Conservation (phyloP, 2,329 filamentous ascomycete species). For the Fusarium tricinctum region DNA sequence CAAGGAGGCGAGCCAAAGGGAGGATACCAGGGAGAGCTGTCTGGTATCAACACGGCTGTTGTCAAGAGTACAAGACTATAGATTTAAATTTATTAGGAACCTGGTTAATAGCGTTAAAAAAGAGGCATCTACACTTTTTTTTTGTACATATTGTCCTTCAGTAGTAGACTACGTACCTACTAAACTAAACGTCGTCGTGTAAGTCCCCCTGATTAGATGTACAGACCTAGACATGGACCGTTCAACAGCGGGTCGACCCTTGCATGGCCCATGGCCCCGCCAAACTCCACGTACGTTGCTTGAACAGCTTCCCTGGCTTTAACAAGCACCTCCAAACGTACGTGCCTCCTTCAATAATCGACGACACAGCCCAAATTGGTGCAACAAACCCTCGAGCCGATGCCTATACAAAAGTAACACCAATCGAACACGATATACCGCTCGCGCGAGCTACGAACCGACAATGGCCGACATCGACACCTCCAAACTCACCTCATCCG, state of each 20-base stretch:
- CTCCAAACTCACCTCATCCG: constrained; percentile 62
- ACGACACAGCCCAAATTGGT: constrained; percentile 6
- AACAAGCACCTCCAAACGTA: constrained; percentile 21
- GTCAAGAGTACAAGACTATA: constrained; percentile 95
- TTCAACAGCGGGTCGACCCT: constrained; percentile 23
- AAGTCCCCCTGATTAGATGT: constrained; percentile 15
- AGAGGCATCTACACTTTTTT: constrained; percentile 4
- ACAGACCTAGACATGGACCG: neutral
- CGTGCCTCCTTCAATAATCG: constrained; percentile 19
- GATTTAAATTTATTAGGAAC: constrained; percentile 33
- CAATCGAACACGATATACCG: neutral
- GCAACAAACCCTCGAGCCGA: constrained; percentile 19
- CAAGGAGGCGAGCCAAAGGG: constrained; percentile 87
- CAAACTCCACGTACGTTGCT: constrained; percentile 51
- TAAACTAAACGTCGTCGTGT: neutral
- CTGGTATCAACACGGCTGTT: constrained; percentile 94
- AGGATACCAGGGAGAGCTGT: constrained; percentile 91
- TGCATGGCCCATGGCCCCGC: constrained; percentile 40
- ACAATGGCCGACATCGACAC: constrained; percentile 63
- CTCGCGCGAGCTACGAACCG: constrained; percentile 22
- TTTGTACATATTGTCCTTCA: neutral
- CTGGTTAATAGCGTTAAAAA: constrained; percentile 36
- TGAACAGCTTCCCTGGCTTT: constrained; percentile 31
- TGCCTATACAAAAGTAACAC: constrained; percentile 24
- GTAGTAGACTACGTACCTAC: neutral